Evolutionary conservation across 2,329 filamentous ascomycete genomes (phyloP), one percentile per base, ranked within the genome.

Genomic region (Madurella fahalii): DNA sequence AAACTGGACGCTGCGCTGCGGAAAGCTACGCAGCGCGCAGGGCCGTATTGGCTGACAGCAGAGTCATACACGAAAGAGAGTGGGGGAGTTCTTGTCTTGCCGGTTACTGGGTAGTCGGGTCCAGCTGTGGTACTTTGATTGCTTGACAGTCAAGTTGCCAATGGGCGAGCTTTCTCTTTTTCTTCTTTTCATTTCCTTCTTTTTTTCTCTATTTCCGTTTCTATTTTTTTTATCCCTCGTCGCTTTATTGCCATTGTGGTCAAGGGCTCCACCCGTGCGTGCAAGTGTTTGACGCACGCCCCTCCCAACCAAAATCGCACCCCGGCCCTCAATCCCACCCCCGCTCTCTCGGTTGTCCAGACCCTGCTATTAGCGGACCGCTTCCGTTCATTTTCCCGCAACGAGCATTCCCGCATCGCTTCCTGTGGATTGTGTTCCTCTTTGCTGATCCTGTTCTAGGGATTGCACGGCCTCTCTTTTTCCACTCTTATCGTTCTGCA

Each of bases 361-460:
- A 58, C 60, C 54, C 45, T 48, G 49, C 52, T 56, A 48, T 56
- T 56, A 57, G 57, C 56, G 59, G 58, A 47, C 57, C 54, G 50
- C 52, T 57, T 62, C 54, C 57, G 56, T 61, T 66, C 68, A 63
- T 68, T 69, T 69, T 71, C 63, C 68, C 68, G 67, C 65, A 68
- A 63, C 59, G 61, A 48, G 63, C 64, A 64, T 25, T 64, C 65
- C 63, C 63, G 56, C 57, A 57, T 65, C 61, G 62, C 53, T 62
- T 58, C 57, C 58, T 58, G 58, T 57, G 48, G 48, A 40, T 56
- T 53, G 47, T 41, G 57, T 62, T 47, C 58, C 54, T 51, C 44
- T 57, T 64, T 55, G 61, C 66, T 65, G 53, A 63, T 58, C 60
- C 53, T 58, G 47, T 42, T 42, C 55, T 56, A 54, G 52, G 43